Conservation (phyloP, 352 stramenopile species). For the Blastocystis sp. region DNA sequence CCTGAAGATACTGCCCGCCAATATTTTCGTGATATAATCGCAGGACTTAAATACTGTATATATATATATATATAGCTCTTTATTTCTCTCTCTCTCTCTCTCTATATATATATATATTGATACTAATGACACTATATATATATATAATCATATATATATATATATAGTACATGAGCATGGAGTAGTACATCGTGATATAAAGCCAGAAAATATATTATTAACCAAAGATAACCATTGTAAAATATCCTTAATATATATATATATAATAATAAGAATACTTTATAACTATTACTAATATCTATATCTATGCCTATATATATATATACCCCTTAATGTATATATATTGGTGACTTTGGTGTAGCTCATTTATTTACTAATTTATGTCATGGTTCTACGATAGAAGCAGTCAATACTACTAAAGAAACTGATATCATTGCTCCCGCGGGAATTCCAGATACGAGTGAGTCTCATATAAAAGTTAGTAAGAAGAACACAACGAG, state of each 20-base stretch:
- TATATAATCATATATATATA: too few relatives aligned
- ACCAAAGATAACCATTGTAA: slow-evolving; percentile 60
- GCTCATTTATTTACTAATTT: slow-evolving; percentile 36
- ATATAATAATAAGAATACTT: not conserved
- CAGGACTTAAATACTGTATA: slow-evolving; percentile 31
- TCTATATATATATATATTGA: too few relatives aligned
- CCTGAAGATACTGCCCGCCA: slow-evolving; percentile 12
- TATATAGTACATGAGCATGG: slow-evolving; percentile 44
- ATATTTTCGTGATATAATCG: slow-evolving; percentile 32
- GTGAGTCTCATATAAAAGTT: too few relatives aligned
- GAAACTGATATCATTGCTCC: too few relatives aligned
- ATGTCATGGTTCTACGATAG: too few relatives aligned
- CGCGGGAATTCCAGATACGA: too few relatives aligned
- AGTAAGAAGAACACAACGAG: too few relatives aligned
- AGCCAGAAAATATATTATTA: slow-evolving; percentile 63
- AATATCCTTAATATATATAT: slow-evolving; percentile 45
- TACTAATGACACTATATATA: too few relatives aligned
- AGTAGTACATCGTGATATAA: slow-evolving; percentile 65
- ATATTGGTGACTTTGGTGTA: slow-evolving; percentile 33
- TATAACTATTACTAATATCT: not conserved
- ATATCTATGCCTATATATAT: not conserved
- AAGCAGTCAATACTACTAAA: too few relatives aligned
- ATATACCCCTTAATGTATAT: not conserved
- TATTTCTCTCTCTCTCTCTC: too few relatives aligned
- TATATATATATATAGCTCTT: not conserved